Base-by-base conservation (phyloP, 2,329 filamentous ascomycete species). In the Periconia sp. region DNA sequence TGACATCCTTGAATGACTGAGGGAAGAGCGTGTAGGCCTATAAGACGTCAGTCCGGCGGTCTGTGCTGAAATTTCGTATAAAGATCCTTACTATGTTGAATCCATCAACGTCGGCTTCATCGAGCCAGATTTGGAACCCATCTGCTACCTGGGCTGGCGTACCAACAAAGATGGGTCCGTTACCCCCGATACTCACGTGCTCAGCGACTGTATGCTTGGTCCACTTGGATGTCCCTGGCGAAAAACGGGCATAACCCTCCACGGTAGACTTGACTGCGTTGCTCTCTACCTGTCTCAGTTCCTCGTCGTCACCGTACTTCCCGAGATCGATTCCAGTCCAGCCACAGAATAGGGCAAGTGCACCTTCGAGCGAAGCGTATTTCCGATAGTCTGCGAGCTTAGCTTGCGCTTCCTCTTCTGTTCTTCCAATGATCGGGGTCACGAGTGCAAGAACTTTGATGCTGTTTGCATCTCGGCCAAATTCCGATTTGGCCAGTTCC, bases 41-140 rank as follows among this genome's bases (percentile, higher is more conserved):
- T 18, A 6, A 7, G 23, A 41, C 24, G 24, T 43, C 35, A 46
- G 15, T 26, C 6, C 24, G 7, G 10, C 15, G 1, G 5, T 23
- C 10, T 11, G 13, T 7, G n/a, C n/a, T 9, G 12, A 12, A 11
- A 32, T 9, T 10, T 10, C 8, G 21, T 28, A 66, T n/a, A n/a
- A n/a, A n/a, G n/a, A n/a, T n/a, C n/a, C 80, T 71, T 62, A 84
- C 84, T 63, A 89, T 78, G 59, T 90, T 90, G 68, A 90, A 90
- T 0, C 86, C 86, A 59, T 89, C 86, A 1, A 89, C 79, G 52
- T 88, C 86, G 0, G 83, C 85, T 61, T 88, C 85, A 5, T 73
- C 59, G 0, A 88, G 73, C 86, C 86, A 89, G 1, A 73, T 68
- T 66, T 89, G 83, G 42, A 90, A 74, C 30, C 79, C 77, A 59